Evolutionary conservation across 2,329 filamentous ascomycete species (phyloP).

Genomic region (Alternaria sp.): DNA sequence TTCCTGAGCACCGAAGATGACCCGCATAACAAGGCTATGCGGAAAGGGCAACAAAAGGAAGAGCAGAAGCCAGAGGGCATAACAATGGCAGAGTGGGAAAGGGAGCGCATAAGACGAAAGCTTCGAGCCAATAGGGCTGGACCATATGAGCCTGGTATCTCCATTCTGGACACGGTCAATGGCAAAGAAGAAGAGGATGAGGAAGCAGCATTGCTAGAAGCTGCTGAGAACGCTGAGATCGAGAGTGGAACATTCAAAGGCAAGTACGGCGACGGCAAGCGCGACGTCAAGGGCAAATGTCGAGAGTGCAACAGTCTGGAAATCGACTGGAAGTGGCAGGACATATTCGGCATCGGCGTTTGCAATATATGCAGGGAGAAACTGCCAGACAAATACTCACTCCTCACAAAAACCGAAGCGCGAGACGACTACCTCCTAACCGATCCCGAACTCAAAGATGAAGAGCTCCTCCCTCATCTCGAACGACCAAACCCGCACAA

Average conservation of each 20-base stretch:
- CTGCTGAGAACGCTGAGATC: constrained; percentile 55
- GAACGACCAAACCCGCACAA: constrained; percentile 94
- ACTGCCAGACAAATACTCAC: constrained; percentile 87
- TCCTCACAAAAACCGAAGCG: constrained; percentile 96
- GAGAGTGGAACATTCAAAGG: constrained; percentile 44
- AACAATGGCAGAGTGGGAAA: constrained; percentile 91
- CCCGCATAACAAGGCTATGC: constrained; percentile 81
- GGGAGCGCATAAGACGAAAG: constrained; percentile 75
- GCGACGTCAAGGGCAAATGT: constrained; percentile 71
- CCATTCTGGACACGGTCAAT: constrained; percentile 66
- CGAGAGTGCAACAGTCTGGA: constrained; percentile 83
- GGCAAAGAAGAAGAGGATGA: constrained; percentile 44
- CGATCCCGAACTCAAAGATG: constrained; percentile 91
- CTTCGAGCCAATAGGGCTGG: constrained; percentile 78
- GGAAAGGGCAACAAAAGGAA: constrained; percentile 51
- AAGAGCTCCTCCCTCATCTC: constrained; percentile 84
- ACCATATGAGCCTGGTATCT: constrained; percentile 89
- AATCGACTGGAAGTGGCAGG: constrained; percentile 95
- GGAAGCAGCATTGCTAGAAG: constrained; percentile 37
- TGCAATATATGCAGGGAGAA: constrained; percentile 90
- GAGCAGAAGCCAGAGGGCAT: constrained; percentile 83
- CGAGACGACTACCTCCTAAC: constrained; percentile 95
- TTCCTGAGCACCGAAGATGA: constrained; percentile 93
- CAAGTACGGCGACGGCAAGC: constrained; percentile 47
- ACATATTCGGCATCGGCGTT: constrained; percentile 77